Conservation (phyloP, 2,329 filamentous ascomycete genomes). For the Fusarium tanahbumbuense region DNA sequence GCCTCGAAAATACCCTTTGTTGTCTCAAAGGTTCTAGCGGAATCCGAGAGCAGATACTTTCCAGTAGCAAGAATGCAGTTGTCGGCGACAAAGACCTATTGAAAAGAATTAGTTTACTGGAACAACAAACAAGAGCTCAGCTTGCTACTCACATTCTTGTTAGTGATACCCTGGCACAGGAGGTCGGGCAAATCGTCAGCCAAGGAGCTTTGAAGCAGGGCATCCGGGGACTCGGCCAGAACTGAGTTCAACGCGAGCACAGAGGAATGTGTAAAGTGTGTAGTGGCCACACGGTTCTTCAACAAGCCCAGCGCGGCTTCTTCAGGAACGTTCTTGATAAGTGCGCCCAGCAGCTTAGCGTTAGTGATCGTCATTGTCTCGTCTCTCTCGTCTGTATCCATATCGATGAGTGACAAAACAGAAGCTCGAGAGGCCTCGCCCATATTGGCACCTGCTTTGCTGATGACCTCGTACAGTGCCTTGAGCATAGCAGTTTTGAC, state of each 20-base stretch:
- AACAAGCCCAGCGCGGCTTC: slow-evolving; percentile 71
- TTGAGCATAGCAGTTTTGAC: slow-evolving; percentile 97
- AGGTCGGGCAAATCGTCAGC: slow-evolving; percentile 80
- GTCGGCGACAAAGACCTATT: slow-evolving; percentile 82
- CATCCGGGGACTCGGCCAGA: slow-evolving; percentile 80
- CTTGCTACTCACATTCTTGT: slow-evolving; percentile 73
- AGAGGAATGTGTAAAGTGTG: slow-evolving; percentile 80
- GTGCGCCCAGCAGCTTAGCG: slow-evolving; percentile 86
- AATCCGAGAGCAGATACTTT: slow-evolving; percentile 83
- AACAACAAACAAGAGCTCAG: background rate
- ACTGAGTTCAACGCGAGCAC: slow-evolving; percentile 90
- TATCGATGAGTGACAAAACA: slow-evolving; percentile 90
- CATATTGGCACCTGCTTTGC: slow-evolving; percentile 95
- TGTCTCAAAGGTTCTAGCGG: slow-evolving; percentile 77
- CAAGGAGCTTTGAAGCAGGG: slow-evolving; percentile 73
- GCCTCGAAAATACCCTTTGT: slow-evolving; percentile 84
- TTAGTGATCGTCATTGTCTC: slow-evolving; percentile 87
- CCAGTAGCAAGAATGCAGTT: slow-evolving; percentile 91
- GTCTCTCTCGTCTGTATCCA: slow-evolving; percentile 80
- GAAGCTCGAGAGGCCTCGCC: slow-evolving; percentile 86
- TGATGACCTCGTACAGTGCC: slow-evolving; percentile 94
- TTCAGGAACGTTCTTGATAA: slow-evolving; percentile 85
- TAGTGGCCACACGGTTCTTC: slow-evolving; percentile 82
- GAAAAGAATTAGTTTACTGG: background rate
- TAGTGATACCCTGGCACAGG: slow-evolving; percentile 81